phyloP scores from a whole-genome alignment of 2,329 filamentous ascomycete genomes.

The Chrysoporthe cubensis region DNA sequence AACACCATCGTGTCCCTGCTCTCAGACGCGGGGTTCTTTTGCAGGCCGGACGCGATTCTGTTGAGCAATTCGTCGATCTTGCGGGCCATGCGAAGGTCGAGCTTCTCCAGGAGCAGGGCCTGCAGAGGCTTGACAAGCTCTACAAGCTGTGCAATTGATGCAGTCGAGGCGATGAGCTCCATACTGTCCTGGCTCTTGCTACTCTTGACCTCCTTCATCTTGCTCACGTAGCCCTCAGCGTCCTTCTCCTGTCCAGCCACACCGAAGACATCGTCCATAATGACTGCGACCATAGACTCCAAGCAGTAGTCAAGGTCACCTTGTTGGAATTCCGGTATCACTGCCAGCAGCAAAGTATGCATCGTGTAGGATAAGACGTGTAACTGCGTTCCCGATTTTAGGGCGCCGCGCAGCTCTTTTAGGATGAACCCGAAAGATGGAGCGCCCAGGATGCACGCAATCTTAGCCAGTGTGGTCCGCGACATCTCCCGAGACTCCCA shows the following conservation, averaged over 20 bases:
- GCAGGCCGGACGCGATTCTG: conserved; percentile 79
- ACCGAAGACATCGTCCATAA: conserved; percentile 98
- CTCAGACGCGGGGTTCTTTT: conserved; percentile 79
- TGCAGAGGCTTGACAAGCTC: conserved; percentile 80
- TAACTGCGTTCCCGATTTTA: conserved; percentile 86
- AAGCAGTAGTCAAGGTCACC: conserved; percentile 92
- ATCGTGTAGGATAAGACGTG: conserved; percentile 95
- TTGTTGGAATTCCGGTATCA: conserved; percentile 72
- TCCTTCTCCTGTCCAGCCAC: conserved; percentile 93
- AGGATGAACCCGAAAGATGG: conserved; percentile 90
- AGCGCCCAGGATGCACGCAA: conserved; percentile 79
- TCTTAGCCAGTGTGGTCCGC: conserved; percentile 83
- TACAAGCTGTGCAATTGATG: conserved; percentile 74
- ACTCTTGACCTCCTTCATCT: conserved; percentile 97
- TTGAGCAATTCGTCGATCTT: conserved; percentile 90
- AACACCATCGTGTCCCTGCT: conserved; percentile 87
- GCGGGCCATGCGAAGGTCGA: conserved; percentile 79
- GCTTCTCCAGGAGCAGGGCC: conserved; percentile 77
- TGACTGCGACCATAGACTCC: conserved; percentile 74
- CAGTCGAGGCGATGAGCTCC: conserved; percentile 84
- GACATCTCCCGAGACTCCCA: conserved; percentile 91
- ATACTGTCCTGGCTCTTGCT: conserved; percentile 98
- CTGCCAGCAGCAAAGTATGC: conserved; percentile 83
- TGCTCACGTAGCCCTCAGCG: conserved; percentile 89
- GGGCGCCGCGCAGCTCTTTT: conserved; percentile 81